These are phyloP conservation scores for Botrytis medusae DNA, from an alignment of 2,329 filamentous ascomycete species.

Conservation along the genomic window DNA sequence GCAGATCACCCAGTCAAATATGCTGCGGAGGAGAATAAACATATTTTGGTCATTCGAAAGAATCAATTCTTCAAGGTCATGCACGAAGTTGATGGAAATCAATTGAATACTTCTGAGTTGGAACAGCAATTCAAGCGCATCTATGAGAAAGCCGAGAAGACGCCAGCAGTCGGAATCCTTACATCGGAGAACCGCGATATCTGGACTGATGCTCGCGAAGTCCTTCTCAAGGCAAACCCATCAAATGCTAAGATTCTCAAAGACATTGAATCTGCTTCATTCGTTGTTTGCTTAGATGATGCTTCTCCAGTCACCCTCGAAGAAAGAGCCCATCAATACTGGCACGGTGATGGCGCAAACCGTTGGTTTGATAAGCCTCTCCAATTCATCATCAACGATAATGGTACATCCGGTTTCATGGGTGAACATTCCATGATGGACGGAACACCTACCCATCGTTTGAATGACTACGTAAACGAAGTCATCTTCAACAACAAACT, in stretches of 20 bases:
- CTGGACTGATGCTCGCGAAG: conserved; percentile 80
- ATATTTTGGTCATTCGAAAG: conserved; percentile 88
- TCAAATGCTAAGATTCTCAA: conserved; percentile 76
- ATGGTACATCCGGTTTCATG: conserved; percentile 95
- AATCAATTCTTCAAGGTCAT: conserved; percentile 96
- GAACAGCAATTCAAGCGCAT: conserved; percentile 85
- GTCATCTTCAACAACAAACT: conserved; percentile 93
- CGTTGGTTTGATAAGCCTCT: conserved; percentile 98
- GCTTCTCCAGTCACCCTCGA: conserved; percentile 88
- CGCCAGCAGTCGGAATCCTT: conserved; percentile 75
- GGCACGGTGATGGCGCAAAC: conserved; percentile 95
- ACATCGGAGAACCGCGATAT: conserved; percentile 92
- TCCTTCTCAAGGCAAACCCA: conserved; percentile 72
- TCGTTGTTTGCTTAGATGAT: conserved; percentile 91
- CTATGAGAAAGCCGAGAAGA: conserved; percentile 73
- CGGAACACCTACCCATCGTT: conserved; percentile 91
- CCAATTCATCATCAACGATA: conserved; percentile 98
- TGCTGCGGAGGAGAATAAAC: conserved; percentile 70
- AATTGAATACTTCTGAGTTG: conserved; percentile 85
- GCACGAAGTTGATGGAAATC: conserved; percentile 77
- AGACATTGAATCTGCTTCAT: conserved; percentile 83
- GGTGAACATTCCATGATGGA: conserved; percentile 99
- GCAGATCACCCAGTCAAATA: conserved; percentile 84
- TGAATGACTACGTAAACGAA: conserved; percentile 93
- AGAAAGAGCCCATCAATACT: conserved; percentile 94